Evolutionary conservation across 352 stramenopile genomes (phyloP).

Genomic region (Phytophthora rubi): DNA sequence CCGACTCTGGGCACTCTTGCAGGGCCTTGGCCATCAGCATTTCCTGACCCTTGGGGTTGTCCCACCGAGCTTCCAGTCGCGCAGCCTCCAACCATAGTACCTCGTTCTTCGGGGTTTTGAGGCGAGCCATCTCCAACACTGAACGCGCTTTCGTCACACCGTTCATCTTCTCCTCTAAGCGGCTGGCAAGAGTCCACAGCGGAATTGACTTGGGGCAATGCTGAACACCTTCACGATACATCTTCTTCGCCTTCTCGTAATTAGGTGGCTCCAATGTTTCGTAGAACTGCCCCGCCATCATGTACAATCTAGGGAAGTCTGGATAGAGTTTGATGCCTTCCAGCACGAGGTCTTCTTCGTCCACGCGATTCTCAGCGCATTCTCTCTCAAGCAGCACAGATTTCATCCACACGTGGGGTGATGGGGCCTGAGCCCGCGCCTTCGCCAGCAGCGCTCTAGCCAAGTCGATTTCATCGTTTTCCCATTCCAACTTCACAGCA

Average conservation of each 20-base stretch:
- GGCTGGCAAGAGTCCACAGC: conserved; percentile 95
- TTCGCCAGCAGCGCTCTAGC: conserved; percentile 86
- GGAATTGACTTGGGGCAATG: conserved; percentile 92
- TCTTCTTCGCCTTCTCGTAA: conserved; percentile 87
- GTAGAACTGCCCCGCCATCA: conserved; percentile 98
- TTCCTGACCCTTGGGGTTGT: conserved; percentile 95
- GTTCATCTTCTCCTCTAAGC: conserved; percentile 91
- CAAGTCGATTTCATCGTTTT: conserved; percentile 96
- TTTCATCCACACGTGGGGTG: conserved; percentile 97
- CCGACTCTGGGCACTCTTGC: conserved; percentile 96
- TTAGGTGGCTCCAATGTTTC: conserved; percentile 59
- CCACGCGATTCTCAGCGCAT: conserved; percentile 50
- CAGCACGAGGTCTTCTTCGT: conserved; percentile 89
- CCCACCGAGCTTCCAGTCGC: conserved; percentile 91
- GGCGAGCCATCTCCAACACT: conserved; percentile 95
- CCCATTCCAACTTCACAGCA: conserved; percentile 98
- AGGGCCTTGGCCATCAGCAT: conserved; percentile 97
- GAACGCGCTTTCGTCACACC: conserved; percentile 96
- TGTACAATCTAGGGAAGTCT: conserved; percentile 96
- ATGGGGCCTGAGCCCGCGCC: conserved; percentile 84
- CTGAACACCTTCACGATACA: conserved; percentile 93
- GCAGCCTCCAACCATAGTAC: conserved; percentile 97
- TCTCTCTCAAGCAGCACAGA: conserved; percentile 97
- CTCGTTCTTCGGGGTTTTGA: conserved; percentile 96
- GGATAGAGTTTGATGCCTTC: conserved; percentile 92